Conservation (phyloP, 768 basidiomycete genomes). For the Tremella mesenterica region DNA sequence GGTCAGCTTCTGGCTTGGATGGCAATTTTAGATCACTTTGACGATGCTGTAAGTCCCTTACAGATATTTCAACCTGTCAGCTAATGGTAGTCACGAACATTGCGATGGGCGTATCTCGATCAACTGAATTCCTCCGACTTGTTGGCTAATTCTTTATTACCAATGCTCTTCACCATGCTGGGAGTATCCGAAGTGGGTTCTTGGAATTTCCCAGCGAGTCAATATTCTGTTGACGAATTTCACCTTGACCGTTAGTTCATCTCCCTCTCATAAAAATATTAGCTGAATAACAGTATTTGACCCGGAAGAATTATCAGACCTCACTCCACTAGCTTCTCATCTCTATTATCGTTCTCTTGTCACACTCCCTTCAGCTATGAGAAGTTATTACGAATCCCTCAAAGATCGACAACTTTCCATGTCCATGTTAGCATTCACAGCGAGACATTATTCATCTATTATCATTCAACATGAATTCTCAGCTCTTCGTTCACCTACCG, state of each 20-base stretch:
- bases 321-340: slow-evolving; percentile 63
- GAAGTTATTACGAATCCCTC: slow-evolving; percentile 74
- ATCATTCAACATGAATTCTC: slow-evolving; percentile 76
- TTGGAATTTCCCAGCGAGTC: slow-evolving; percentile 67
- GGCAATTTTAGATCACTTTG: slow-evolving; percentile 75
- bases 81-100: slow-evolving; percentile 64
- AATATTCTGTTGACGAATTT: slow-evolving; percentile 79
- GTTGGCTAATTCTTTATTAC: slow-evolving; percentile 60
- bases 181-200: slow-evolving; percentile 57
- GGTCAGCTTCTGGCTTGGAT: slow-evolving; percentile 70
- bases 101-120: slow-evolving; percentile 74
- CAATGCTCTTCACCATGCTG: slow-evolving; percentile 60
- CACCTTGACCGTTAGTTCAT: slow-evolving; percentile 50
- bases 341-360: slow-evolving; percentile 80
- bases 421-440: slow-evolving; percentile 67
- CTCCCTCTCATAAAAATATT: background rate
- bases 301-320: slow-evolving; percentile 29
- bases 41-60: slow-evolving; percentile 60
- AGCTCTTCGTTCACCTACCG: slow-evolving; percentile 49
- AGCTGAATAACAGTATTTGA: slow-evolving; percentile 33
- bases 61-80: too few relatives aligned
- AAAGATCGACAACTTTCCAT: slow-evolving; percentile 81
- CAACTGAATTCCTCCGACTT: slow-evolving; percentile 66
- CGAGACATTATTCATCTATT: slow-evolving; percentile 76
- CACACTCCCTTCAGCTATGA: slow-evolving; percentile 72